Conservation (phyloP, 805 yeast species). For the Kregervanrija delftensis region DNA sequence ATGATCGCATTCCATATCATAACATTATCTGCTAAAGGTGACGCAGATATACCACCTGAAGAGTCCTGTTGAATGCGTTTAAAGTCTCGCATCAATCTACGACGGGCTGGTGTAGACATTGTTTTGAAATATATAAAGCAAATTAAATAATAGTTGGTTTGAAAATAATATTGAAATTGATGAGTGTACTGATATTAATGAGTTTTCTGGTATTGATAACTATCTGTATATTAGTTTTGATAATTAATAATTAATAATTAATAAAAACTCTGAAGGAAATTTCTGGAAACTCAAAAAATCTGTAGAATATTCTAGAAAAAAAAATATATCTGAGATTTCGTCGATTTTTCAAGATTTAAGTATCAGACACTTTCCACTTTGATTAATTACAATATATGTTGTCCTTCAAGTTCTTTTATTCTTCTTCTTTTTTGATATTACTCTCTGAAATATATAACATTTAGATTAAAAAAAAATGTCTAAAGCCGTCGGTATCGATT, state of each 20-base stretch:
- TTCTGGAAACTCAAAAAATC: no score
- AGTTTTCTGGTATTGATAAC: no score
- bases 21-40: conserved; percentile 94
- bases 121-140: conserved; percentile 6
- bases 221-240: no score
- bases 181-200: no score
- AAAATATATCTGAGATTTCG: neutral
- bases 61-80: conserved; percentile 98
- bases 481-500: conserved; percentile 66
- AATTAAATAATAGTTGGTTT: neutral
- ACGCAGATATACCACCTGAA: conserved; percentile 96
- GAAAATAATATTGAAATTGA: no score
- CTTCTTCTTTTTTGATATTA: neutral
- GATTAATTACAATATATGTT: neutral
- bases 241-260: no score
- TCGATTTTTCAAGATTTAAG: neutral
- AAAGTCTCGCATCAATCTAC: conserved; percentile 97
- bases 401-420: neutral
- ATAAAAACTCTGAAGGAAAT: no score
- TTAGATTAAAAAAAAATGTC: conserved; percentile 28
- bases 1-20: conserved; percentile 98
- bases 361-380: neutral
- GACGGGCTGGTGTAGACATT: conserved; percentile 98
- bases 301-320: conserved; percentile 16
- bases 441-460: neutral